Evolutionary conservation across 805 yeast species (phyloP).

Genomic region (Monosporozyma solicola): DNA sequence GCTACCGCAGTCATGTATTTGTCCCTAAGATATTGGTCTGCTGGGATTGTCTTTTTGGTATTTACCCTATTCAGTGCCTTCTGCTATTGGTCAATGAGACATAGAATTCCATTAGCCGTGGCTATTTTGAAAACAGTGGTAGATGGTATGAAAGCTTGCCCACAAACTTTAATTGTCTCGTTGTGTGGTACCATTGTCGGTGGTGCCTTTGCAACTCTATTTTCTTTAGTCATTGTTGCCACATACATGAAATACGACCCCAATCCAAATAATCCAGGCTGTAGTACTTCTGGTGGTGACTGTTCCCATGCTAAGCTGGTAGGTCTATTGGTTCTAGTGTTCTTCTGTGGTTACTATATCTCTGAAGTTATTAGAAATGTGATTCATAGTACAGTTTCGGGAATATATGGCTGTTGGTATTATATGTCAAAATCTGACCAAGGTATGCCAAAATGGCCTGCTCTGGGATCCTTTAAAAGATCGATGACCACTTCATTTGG

Average conservation of each 20-base stretch:
- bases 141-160: conserved; percentile 64
- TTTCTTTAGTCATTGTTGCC: conserved; percentile 61
- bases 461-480: conserved; percentile 68
- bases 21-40: conserved; percentile 60
- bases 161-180: conserved; percentile 57
- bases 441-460: conserved; percentile 73
- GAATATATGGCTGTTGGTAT: conserved; percentile 88
- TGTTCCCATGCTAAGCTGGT: conserved; percentile 53
- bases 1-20: conserved; percentile 74
- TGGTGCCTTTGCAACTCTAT: conserved; percentile 56
- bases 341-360: conserved; percentile 76
- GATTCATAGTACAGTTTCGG: conserved; percentile 73
- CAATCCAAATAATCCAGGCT: conserved; percentile 41
- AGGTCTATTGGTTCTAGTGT: conserved; percentile 62
- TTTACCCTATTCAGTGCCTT: conserved; percentile 57
- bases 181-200: conserved; percentile 50
- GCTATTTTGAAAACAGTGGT: conserved; percentile 62
- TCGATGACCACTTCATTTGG: conserved; percentile 85
- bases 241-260: conserved; percentile 72
- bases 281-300: conserved; percentile 42
- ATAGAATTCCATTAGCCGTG: conserved; percentile 66
- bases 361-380: conserved; percentile 76
- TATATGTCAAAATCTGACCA: conserved; percentile 67
- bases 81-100: conserved; percentile 65
- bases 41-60: conserved; percentile 65